phyloP scores from a whole-genome alignment of 805 yeast genomes.

The Starmera caribaea region DNA sequence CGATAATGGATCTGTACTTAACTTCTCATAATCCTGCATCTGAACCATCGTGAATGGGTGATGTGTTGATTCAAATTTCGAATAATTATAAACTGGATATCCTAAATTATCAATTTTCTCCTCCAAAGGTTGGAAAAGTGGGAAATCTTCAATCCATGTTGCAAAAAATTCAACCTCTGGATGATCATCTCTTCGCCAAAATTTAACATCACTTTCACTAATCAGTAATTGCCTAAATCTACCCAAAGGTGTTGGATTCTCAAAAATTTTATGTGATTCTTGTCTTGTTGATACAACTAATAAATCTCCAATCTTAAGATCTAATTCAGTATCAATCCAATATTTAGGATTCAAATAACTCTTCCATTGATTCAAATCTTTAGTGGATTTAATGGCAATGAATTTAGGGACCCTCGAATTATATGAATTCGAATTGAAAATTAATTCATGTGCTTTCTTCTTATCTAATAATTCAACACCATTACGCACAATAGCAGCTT shows the following conservation, averaged over 20 bases:
- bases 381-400: conserved; percentile 35
- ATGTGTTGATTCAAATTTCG: conserved; percentile 62
- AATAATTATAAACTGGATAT: conserved; percentile 54
- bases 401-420: conserved; percentile 49
- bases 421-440: conserved; percentile 36
- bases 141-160: conserved; percentile 88
- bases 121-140: conserved; percentile 76
- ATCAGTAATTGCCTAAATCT: conserved; percentile 70
- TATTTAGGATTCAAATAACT: conserved; percentile 23
- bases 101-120: conserved; percentile 13
- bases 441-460: conserved; percentile 21
- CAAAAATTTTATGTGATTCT: conserved; percentile 43
- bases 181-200: conserved; percentile 21
- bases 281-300: conserved; percentile 76
- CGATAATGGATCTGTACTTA: conserved; percentile 45
- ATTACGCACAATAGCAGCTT: conserved; percentile 53
- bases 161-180: conserved; percentile 37
- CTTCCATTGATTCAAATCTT: conserved; percentile 35
- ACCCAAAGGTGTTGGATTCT: conserved; percentile 94
- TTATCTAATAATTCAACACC: conserved; percentile 26
- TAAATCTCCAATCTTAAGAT: conserved; percentile 57
- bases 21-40: conserved; percentile 50
- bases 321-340: conserved; percentile 23
- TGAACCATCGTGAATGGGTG: conserved; percentile 97
- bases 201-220: conserved; percentile 37